These are phyloP conservation scores for Anthracocystis panici-leucophaei DNA, from an alignment of 1,284 basidiomycete genomes.

Conservation along the genomic window DNA sequence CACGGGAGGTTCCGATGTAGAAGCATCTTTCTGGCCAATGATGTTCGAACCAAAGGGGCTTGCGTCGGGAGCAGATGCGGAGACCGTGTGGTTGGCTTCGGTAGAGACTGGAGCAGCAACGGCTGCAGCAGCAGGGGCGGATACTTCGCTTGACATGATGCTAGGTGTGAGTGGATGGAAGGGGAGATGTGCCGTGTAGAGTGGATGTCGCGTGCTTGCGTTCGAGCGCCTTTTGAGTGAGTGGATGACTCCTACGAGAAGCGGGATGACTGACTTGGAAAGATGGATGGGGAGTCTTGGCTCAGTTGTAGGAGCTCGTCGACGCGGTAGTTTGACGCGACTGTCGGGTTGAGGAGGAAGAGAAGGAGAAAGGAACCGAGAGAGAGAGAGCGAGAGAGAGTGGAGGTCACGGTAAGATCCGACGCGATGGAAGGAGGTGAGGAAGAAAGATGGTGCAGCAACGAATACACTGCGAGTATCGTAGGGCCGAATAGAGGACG, in stretches of 20 bases:
- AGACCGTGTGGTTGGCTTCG: slow-evolving; percentile 5
- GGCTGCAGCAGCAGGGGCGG: slow-evolving; percentile 13
- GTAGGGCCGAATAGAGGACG: neutral
- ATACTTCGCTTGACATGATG: slow-evolving; percentile 30
- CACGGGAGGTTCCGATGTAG: slow-evolving; percentile 5
- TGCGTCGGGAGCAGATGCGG: neutral
- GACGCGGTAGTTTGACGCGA: slow-evolving; percentile 6
- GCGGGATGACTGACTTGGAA: neutral
- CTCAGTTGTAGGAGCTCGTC: neutral
- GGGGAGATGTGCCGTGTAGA: neutral
- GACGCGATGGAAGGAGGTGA: neutral
- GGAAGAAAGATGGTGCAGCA: neutral
- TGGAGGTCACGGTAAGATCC: neutral
- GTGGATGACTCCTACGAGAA: neutral
- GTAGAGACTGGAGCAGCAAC: slow-evolving; percentile 16
- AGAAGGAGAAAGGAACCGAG: slow-evolving; percentile 4
- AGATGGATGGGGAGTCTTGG: neutral
- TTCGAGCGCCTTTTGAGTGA: neutral
- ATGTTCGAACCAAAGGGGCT: slow-evolving; percentile 15
- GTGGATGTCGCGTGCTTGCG: slow-evolving; percentile 2
- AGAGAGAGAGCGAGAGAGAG: neutral
- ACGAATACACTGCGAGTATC: neutral
- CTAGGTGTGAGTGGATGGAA: neutral
- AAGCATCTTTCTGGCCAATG: slow-evolving; percentile 12
- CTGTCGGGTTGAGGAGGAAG: neutral